Evolutionary conservation across 164 flowering plant genomes (phyloP).

Genomic region (Annona squamosa): DNA sequence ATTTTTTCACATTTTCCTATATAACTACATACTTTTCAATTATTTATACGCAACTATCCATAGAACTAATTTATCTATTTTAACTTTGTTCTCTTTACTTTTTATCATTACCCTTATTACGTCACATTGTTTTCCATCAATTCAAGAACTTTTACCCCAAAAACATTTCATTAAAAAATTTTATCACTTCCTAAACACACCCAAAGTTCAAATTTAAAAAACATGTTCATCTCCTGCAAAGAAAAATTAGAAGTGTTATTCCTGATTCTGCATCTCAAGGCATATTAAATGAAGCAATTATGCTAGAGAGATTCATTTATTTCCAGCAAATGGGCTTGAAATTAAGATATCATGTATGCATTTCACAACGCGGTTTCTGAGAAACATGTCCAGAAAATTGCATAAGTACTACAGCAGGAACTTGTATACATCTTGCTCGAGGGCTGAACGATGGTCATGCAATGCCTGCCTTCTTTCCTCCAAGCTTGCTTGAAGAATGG

Average conservation of each 20-base stretch:
- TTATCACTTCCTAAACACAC: no score
- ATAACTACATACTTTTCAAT: no score
- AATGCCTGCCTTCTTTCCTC: constrained; percentile 55
- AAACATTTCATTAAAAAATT: no score
- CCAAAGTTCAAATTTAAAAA: not conserved
- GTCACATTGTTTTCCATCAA: no score
- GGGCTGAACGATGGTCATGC: constrained; percentile 67
- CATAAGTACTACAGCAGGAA: not conserved
- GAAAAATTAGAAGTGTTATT: not conserved
- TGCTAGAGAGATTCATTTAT: not conserved
- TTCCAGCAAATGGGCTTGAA: not conserved
- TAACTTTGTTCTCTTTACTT: no score
- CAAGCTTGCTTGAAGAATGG: constrained; percentile 44
- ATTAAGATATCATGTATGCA: not conserved
- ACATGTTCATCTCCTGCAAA: not conserved
- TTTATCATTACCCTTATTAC: no score
- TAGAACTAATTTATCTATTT: no score
- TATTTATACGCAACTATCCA: no score
- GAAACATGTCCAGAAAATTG: not conserved
- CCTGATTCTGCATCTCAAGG: not conserved
- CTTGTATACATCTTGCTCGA: constrained; percentile 70
- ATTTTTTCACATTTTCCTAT: no score
- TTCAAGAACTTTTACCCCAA: no score
- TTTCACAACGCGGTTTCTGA: not conserved
- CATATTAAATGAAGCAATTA: not conserved